These are phyloP conservation scores for Aspergillus diversus DNA, from an alignment of 495 filamentous ascomycete species.

Conservation along the genomic window DNA sequence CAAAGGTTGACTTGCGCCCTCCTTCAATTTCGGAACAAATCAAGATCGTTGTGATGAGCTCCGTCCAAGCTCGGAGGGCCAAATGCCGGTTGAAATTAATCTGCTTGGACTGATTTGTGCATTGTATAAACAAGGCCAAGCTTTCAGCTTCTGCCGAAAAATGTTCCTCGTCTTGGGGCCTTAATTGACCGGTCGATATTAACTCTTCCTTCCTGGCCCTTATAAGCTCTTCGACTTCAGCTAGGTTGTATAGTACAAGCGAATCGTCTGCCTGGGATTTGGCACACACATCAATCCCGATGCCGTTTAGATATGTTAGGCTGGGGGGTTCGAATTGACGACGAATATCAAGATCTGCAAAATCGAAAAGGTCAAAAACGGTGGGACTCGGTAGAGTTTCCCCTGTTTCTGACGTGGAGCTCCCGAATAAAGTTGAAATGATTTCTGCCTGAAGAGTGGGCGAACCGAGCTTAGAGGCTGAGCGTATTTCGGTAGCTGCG, in stretches of 20 bases:
- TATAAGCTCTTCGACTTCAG: conserved; percentile 64
- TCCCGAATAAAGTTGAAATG: conserved; percentile 77
- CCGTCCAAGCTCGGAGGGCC: conserved; percentile 77
- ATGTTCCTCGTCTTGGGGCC: conserved; percentile 59
- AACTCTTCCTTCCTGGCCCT: conserved; percentile 56
- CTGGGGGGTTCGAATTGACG: conserved; percentile 51
- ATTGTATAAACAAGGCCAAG: conserved; percentile 58
- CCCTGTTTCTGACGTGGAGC: conserved; percentile 63
- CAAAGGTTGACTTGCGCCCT: conserved; percentile 68
- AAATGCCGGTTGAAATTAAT: conserved; percentile 61
- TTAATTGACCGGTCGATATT: conserved; percentile 49
- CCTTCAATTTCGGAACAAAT: conserved; percentile 74
- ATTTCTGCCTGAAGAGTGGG: conserved; percentile 78
- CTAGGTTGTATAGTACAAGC: conserved; percentile 58
- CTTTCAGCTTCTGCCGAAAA: conserved; percentile 60
- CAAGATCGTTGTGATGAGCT: conserved; percentile 76
- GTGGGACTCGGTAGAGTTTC: conserved; percentile 66
- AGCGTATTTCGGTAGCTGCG: conserved; percentile 78
- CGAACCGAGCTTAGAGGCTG: conserved; percentile 67
- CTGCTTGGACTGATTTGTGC: conserved; percentile 71
- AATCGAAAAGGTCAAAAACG: conserved; percentile 93
- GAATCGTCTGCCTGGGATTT: conserved; percentile 52
- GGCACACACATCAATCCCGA: conserved; percentile 64
- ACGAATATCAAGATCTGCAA: conserved; percentile 70
- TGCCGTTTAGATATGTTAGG: conserved; percentile 57